Evolutionary conservation across 805 yeast species (phyloP).

Genomic region (Ogataea zsoltii): DNA sequence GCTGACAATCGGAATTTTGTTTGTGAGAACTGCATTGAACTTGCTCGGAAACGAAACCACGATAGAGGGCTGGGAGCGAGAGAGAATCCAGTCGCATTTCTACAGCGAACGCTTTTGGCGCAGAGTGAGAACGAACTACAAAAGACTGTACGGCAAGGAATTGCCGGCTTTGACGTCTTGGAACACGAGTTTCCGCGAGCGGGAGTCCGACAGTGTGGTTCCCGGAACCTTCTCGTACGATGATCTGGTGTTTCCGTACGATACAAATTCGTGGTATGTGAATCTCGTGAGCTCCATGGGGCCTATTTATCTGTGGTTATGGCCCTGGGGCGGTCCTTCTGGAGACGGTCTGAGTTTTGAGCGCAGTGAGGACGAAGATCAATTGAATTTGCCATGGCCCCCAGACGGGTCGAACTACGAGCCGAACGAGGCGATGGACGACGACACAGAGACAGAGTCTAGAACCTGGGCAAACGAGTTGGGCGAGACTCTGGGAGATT

Average conservation of each 20-base stretch:
- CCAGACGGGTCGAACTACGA: slow-evolving; percentile 66
- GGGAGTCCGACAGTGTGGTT: slow-evolving; percentile 19
- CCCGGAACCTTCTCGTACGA: slow-evolving; percentile 50
- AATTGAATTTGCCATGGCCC: slow-evolving; percentile 85
- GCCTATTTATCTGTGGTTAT: slow-evolving; percentile 60
- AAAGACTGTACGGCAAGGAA: slow-evolving; percentile 35
- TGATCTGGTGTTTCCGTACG: slow-evolving; percentile 83
- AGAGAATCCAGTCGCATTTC: slow-evolving; percentile 70
- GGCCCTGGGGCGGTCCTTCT: slow-evolving; percentile 68
- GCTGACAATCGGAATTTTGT: slow-evolving; percentile 57
- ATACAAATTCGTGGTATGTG: slow-evolving; percentile 52
- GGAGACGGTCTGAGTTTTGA: slow-evolving; percentile 62
- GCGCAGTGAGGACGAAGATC: slow-evolving; percentile 58
- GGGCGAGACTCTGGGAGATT: slow-evolving; percentile 85
- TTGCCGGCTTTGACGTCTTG: slow-evolving; percentile 51
- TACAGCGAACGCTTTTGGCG: slow-evolving; percentile 55
- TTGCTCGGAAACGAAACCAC: slow-evolving; percentile 74
- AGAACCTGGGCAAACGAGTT: slow-evolving; percentile 64
- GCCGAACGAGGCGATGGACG: slow-evolving; percentile 10
- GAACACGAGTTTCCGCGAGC: slow-evolving; percentile 33
- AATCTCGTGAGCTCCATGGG: slow-evolving; percentile 63
- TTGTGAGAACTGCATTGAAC: slow-evolving; percentile 60
- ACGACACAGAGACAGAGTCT: slow-evolving; percentile 7
- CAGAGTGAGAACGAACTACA: slow-evolving; percentile 47
- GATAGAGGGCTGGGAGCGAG: slow-evolving; percentile 91